Percentiles rank a stretch among this genome's conserved stretches.
Conservation (phyloP, 176 grass and related monocot species). For the Ampelocalamus luodianensis region DNA sequence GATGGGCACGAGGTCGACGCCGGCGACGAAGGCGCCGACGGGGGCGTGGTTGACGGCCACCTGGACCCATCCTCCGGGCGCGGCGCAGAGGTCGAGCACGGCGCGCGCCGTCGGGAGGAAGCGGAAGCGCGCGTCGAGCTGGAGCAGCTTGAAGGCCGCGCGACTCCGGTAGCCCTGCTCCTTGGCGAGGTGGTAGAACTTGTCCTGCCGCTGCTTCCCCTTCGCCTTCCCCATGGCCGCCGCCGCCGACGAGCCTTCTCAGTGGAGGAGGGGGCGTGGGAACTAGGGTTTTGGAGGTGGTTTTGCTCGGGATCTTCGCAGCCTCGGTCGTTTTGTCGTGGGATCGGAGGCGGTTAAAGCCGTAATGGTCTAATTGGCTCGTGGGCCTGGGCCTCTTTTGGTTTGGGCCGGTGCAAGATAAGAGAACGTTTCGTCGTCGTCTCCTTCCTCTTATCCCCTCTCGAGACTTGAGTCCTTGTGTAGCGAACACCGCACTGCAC, state of each 20-base stretch:
- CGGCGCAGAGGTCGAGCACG: slow-evolving; percentile 93
- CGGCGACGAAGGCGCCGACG: slow-evolving; percentile 75
- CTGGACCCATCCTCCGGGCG: slow-evolving; percentile 91
- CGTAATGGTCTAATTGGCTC: not conserved
- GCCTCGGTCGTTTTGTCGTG: slow-evolving; percentile 25
- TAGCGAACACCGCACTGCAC: not conserved
- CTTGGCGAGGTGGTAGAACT: slow-evolving; percentile 89
- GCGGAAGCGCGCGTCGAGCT: slow-evolving; percentile 83
- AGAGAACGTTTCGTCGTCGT: not conserved
- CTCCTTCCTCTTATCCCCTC: slow-evolving; percentile 41
- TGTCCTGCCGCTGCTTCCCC: slow-evolving; percentile 88
- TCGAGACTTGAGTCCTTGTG: not conserved
- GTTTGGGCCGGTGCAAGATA: not conserved
- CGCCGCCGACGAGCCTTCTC: slow-evolving; percentile 33
- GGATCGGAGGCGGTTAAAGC: not conserved
- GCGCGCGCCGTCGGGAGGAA: slow-evolving; percentile 83
- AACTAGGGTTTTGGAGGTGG: slow-evolving; percentile 57
- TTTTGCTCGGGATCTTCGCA: slow-evolving; percentile 24
- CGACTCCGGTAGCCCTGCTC: slow-evolving; percentile 90
- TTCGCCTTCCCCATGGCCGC: slow-evolving; percentile 90
- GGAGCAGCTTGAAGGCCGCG: slow-evolving; percentile 92
- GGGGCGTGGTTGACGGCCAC: slow-evolving; percentile 80
- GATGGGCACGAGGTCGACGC: slow-evolving; percentile 85
- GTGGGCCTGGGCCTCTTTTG: not conserved
- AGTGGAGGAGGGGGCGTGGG: not conserved